Evolutionary conservation across 805 yeast genomes (phyloP).

Genomic region (Ogataea parapolymorpha): DNA sequence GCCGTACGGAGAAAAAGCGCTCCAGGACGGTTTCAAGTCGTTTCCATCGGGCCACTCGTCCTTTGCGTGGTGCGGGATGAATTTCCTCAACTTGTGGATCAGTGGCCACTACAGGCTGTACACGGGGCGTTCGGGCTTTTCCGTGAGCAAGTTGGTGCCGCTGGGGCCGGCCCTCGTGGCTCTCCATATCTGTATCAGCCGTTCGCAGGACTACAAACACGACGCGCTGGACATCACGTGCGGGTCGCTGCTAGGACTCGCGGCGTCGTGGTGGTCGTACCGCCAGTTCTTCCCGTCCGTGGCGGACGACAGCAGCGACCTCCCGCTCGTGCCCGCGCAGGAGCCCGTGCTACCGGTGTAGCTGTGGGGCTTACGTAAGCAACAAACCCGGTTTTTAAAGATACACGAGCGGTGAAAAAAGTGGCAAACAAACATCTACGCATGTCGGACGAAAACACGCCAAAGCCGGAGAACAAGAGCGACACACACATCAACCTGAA

Average conservation of each 20-base stretch:
- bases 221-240: slow-evolving; percentile 76
- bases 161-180: slow-evolving; percentile 59
- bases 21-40: slow-evolving; percentile 67
- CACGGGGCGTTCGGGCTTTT: slow-evolving; percentile 4
- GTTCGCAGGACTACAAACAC: slow-evolving; percentile 90
- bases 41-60: slow-evolving; percentile 82
- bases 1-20: slow-evolving; percentile 32
- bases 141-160: slow-evolving; percentile 10
- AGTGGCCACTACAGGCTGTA: slow-evolving; percentile 52
- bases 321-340: slow-evolving; percentile 9
- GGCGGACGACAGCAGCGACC: slow-evolving; percentile 8
- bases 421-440: slow-evolving; percentile 3
- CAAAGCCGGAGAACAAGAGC: slow-evolving; percentile 45
- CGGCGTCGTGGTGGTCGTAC: slow-evolving; percentile 39
- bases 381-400: background rate
- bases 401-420: slow-evolving; percentile 3
- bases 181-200: slow-evolving; percentile 64
- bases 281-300: slow-evolving; percentile 26
- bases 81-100: slow-evolving; percentile 59
- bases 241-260: slow-evolving; percentile 65
- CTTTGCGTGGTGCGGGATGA: slow-evolving; percentile 63
- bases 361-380: slow-evolving; percentile 3
- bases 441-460: slow-evolving; percentile 32
- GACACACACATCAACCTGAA: slow-evolving; percentile 77
- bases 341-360: slow-evolving; percentile 3